Conservation (phyloP, 106 monocot genomes). For the Triglochin maritima region DNA sequence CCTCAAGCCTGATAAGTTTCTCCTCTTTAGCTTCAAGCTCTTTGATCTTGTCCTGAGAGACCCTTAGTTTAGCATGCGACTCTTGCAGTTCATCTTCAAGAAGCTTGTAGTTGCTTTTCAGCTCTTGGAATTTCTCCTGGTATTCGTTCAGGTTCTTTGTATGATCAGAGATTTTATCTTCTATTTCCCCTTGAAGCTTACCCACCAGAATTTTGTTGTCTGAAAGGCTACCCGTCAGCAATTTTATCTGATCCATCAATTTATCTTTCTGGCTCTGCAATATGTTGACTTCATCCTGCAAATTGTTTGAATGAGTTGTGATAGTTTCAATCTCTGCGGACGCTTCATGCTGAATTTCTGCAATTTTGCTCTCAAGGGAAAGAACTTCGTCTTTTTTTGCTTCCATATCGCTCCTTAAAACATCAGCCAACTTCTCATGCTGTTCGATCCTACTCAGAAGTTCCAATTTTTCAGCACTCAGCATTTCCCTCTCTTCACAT, state of each 20-base stretch:
- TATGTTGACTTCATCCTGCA: constrained; percentile 17
- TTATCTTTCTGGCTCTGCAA: constrained; percentile 15
- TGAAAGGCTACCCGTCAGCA: constrained; percentile 3
- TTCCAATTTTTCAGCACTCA: not conserved
- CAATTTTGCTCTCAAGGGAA: constrained; percentile 1
- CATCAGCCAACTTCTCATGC: constrained; percentile 1
- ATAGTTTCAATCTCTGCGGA: constrained; percentile 9
- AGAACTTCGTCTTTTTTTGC: constrained; percentile 10
- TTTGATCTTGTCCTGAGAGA: constrained; percentile 6
- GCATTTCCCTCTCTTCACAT: not conserved
- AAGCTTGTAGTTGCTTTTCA: constrained; percentile 27
- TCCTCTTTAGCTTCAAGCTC: constrained; percentile 20
- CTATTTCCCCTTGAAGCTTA: constrained; percentile 19
- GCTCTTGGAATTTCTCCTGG: constrained; percentile 22
- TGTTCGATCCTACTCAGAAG: constrained; percentile 1
- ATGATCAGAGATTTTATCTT: constrained; percentile 24
- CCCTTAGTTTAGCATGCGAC: constrained; percentile 13
- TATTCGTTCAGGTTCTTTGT: constrained; percentile 17
- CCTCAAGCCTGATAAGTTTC: constrained; percentile 13
- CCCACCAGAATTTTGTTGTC: constrained; percentile 10
- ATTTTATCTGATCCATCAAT: constrained; percentile 17
- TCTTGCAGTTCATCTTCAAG: constrained; percentile 30
- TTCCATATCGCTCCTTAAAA: constrained; percentile 1
- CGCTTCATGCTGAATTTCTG: constrained; percentile 7
- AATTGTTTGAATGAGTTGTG: constrained; percentile 9